A percentile compares a stretch with the other conserved stretches of the same genome.
phyloP scores from a whole-genome alignment of 2,329 filamentous ascomycete species.

The Periglandula ipomoeae region DNA sequence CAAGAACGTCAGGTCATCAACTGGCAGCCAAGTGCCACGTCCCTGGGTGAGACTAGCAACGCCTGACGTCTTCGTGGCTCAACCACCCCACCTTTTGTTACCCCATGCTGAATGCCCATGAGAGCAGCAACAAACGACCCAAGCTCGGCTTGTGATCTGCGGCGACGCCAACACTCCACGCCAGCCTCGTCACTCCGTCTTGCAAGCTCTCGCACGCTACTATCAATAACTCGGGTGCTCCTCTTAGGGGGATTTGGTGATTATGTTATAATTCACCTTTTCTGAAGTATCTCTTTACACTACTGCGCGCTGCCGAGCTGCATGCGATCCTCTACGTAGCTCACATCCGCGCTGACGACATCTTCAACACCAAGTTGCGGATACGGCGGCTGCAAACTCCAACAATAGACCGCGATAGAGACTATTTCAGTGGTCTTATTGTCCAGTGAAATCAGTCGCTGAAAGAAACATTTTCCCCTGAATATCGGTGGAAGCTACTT shows the following conservation, averaged over 20 bases:
- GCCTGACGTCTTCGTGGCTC: slow-evolving; percentile 9
- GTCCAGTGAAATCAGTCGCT: neutral
- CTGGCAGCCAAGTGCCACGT: too few relatives aligned
- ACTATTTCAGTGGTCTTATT: neutral
- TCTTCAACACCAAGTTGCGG: neutral
- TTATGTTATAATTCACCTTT: neutral
- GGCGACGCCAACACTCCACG: neutral
- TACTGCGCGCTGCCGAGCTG: neutral
- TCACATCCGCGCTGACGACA: slow-evolving; percentile 1
- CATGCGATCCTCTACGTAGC: neutral
- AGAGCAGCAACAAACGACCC: neutral
- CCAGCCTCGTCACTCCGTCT: neutral
- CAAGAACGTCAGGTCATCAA: too few relatives aligned
- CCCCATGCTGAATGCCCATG: neutral
- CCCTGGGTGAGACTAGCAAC: neutral
- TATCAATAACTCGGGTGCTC: neutral
- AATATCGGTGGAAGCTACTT: neutral
- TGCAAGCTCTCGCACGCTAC: neutral
- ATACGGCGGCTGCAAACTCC: neutral
- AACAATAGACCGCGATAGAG: neutral
- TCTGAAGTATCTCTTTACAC: neutral
- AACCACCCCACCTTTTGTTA: neutral
- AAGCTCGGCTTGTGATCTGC: slow-evolving; percentile 6
- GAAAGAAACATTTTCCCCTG: neutral
- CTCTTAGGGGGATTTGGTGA: neutral